Evolutionary conservation across 345 rosid genomes (phyloP).

Genomic region (Boechera stricta): DNA sequence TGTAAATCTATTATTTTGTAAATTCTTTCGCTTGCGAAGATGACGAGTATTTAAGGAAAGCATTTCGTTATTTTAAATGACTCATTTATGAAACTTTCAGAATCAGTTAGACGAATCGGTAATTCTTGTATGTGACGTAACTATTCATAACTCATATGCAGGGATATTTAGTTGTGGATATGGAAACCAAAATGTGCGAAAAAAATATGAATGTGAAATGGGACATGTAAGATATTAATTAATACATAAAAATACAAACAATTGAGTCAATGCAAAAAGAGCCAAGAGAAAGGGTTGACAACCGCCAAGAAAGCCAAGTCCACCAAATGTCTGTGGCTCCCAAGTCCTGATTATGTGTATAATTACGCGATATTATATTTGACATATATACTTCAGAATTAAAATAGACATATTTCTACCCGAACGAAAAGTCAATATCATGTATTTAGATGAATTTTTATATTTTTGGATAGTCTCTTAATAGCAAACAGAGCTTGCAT

Average conservation of each 20-base stretch:
- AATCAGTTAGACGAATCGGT: constrained; percentile 22
- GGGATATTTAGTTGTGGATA: constrained; percentile 31
- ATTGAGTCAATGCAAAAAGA: constrained; percentile 43
- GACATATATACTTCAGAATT: neutral
- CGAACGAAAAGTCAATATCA: constrained; percentile 4
- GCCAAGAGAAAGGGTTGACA: constrained; percentile 54
- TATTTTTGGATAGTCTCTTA: neutral
- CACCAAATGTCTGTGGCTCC: constrained; percentile 56
- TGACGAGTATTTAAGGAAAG: constrained; percentile 34
- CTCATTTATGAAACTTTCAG: constrained; percentile 36
- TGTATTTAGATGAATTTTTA: neutral
- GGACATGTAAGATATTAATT: constrained; percentile 28
- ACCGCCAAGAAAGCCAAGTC: constrained; percentile 77
- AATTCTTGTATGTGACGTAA: constrained; percentile 38
- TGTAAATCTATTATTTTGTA: constrained; percentile 12
- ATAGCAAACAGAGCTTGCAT: neutral
- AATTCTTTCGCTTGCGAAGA: constrained; percentile 6
- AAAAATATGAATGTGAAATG: constrained; percentile 38
- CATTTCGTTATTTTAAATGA: constrained; percentile 28
- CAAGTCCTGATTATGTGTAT: constrained; percentile 26
- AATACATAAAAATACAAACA: constrained; percentile 43
- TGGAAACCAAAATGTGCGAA: constrained; percentile 30
- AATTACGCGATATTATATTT: constrained; percentile 15
- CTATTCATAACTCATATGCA: constrained; percentile 22
- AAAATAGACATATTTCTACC: constrained; percentile 4